Conservation (phyloP, 345 rosid genomes). For the Euphorbia lathyris region DNA sequence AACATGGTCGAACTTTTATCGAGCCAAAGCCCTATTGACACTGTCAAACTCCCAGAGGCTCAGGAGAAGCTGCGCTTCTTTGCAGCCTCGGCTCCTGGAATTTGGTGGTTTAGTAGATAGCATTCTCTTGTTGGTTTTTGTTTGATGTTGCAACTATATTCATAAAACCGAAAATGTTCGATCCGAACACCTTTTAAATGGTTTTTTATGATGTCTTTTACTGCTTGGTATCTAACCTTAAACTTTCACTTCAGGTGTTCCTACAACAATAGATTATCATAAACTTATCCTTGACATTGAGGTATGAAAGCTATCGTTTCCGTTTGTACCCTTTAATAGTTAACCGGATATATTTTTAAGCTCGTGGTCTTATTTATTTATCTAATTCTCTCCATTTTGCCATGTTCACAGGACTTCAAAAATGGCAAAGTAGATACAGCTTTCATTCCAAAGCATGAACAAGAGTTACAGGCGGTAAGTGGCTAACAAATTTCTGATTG, state of each 20-base stretch:
- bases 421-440: constrained; percentile 98
- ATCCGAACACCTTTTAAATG: neutral
- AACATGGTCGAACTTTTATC: too few relatives aligned
- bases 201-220: neutral
- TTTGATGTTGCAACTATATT: neutral
- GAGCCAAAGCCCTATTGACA: too few relatives aligned
- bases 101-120: neutral
- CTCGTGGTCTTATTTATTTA: neutral
- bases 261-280: constrained; percentile 92
- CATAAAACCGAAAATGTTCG: neutral
- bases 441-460: constrained; percentile 90
- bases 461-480: constrained; percentile 75
- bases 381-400: constrained; percentile 6
- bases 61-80: neutral
- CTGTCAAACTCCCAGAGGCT: neutral
- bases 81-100: neutral
- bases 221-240: neutral
- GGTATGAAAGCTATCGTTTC: constrained; percentile 40
- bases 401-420: constrained; percentile 71
- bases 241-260: constrained; percentile 65
- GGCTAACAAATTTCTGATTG: constrained; percentile 15
- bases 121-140: neutral
- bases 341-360: neutral
- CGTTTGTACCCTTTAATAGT: constrained; percentile 1
- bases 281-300: constrained; percentile 95